phyloP scores from a whole-genome alignment of 176 grass and related monocot species.

The Ananas comosus region DNA sequence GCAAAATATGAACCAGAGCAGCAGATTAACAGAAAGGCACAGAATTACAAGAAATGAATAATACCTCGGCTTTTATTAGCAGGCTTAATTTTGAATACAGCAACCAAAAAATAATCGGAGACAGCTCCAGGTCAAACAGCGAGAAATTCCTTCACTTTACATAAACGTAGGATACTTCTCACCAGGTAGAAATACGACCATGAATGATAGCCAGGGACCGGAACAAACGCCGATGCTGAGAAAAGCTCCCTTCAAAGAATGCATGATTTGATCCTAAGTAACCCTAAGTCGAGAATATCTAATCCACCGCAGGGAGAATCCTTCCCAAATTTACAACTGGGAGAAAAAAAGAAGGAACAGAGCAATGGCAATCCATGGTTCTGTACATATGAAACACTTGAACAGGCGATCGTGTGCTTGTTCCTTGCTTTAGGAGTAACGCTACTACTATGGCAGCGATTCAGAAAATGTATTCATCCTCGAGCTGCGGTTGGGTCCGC shows the following conservation, averaged over 20 bases:
- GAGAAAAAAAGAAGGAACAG: constrained; percentile 2
- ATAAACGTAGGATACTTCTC: constrained; percentile 23
- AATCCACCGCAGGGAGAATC: neutral
- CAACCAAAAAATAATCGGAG: constrained; percentile 39
- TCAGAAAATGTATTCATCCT: constrained; percentile 56
- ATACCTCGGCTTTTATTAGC: constrained; percentile 60
- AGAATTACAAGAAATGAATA: constrained; percentile 25
- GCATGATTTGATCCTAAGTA: neutral
- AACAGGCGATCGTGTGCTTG: neutral
- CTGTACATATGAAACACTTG: constrained; percentile 11
- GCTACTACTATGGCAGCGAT: neutral
- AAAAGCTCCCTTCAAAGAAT: constrained; percentile 38
- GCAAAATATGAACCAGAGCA: constrained; percentile 10
- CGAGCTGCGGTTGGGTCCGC: constrained; percentile 65
- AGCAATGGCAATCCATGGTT: constrained; percentile 18
- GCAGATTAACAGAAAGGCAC: constrained; percentile 1
- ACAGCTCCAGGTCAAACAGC: constrained; percentile 19
- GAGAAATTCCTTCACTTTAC: constrained; percentile 20
- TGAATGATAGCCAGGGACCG: constrained; percentile 23
- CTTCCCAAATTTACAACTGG: constrained; percentile 7
- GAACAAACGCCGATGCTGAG: constrained; percentile 10
- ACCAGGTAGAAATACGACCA: constrained; percentile 19
- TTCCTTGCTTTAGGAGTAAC: neutral
- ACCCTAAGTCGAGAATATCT: neutral
- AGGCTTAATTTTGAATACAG: constrained; percentile 40